Percentiles rank a stretch among this genome's conserved stretches.
These are phyloP conservation scores for Fusarium circinatum DNA, from an alignment of 2,329 filamentous ascomycete species.

Conservation along the genomic window DNA sequence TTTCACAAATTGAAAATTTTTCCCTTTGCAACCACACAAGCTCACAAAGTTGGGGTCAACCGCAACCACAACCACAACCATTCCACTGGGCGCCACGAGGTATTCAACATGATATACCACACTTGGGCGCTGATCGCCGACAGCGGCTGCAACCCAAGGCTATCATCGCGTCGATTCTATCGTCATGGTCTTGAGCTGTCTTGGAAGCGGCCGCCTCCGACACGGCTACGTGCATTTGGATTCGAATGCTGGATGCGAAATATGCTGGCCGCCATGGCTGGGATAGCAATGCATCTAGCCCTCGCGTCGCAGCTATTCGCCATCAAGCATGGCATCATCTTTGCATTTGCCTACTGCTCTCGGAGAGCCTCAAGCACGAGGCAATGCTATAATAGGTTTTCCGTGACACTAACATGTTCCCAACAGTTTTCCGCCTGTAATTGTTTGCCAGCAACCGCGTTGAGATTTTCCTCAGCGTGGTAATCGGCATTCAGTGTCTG, in stretches of 20 bases:
- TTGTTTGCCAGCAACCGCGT: constrained; percentile 50
- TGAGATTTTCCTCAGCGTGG: constrained; percentile 46
- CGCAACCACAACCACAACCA: constrained; percentile 18
- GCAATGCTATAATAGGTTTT: neutral
- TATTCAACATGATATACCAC: constrained; percentile 12
- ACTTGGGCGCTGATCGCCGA: constrained; percentile 35
- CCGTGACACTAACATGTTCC: constrained; percentile 18
- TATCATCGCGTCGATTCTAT: neutral
- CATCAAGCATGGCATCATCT: constrained; percentile 12
- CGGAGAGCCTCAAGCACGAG: neutral
- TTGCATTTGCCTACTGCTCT: neutral
- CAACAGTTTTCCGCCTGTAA: neutral
- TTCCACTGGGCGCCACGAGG: constrained; percentile 33
- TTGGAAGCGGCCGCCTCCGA: constrained; percentile 14
- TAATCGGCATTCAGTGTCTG: constrained; percentile 62
- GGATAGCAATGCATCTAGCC: neutral
- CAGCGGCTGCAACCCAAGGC: constrained; percentile 24
- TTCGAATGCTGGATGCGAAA: neutral
- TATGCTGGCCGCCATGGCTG: neutral
- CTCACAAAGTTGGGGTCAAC: constrained; percentile 22
- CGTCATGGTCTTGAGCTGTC: constrained; percentile 5
- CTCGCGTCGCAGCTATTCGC: neutral
- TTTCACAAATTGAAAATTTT: constrained; percentile 22
- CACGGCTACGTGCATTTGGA: neutral
- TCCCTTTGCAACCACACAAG: constrained; percentile 38